A percentile compares a stretch with the other conserved stretches of the same genome.
phyloP scores from a whole-genome alignment of 225 moss, liverwort and hornwort species.

The Polytrichum commune region DNA sequence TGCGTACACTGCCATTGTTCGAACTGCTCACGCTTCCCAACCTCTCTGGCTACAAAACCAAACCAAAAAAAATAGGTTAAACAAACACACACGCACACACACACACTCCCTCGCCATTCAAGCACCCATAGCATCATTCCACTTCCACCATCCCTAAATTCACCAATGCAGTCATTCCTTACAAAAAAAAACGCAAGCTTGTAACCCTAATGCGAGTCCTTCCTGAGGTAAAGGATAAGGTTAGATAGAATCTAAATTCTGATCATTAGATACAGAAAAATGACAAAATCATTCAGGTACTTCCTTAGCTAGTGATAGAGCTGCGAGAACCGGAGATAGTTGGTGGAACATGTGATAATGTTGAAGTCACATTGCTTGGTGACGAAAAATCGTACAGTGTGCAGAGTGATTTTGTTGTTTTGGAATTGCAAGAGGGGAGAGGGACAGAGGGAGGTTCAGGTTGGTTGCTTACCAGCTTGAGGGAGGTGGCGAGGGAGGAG shows the following conservation, averaged over 20 bases:
- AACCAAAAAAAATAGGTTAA: not conserved
- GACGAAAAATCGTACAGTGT: too few species aligned
- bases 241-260: too few species aligned
- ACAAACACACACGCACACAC: too few species aligned
- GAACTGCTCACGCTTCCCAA: slow-evolving; percentile 10
- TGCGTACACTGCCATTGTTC: slow-evolving; percentile 2
- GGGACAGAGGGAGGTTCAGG: too few species aligned
- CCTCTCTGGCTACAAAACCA: slow-evolving; percentile 1
- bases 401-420: too few species aligned
- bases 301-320: too few species aligned
- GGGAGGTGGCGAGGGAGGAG: slow-evolving; percentile 7
- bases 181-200: not conserved
- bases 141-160: not conserved
- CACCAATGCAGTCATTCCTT: not conserved
- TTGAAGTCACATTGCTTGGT: too few species aligned
- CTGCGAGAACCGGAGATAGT: not conserved
- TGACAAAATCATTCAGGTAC: too few species aligned
- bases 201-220: not conserved
- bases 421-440: too few species aligned
- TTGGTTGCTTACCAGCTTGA: slow-evolving; percentile 1
- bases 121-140: not conserved
- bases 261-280: too few species aligned
- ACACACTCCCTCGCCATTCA: not conserved
- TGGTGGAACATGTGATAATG: not conserved
- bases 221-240: not conserved